Percentiles rank a stretch among this genome's conserved stretches.
Evolutionary conservation across 331 rosid species (phyloP).

Genomic region (Pyrus hybrid): DNA sequence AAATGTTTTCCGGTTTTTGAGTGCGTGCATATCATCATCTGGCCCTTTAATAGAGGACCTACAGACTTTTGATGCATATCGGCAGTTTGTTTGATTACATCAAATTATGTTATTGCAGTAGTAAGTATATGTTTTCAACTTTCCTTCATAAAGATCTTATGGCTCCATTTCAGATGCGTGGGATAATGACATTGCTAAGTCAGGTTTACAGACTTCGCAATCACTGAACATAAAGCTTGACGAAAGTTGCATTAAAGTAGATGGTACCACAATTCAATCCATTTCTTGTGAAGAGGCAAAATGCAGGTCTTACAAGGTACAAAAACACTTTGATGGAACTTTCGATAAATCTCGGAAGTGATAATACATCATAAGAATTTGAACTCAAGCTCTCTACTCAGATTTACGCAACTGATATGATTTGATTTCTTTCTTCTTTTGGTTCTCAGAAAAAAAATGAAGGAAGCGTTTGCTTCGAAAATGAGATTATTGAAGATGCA

Average conservation of each 20-base stretch:
- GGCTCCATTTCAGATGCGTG: neutral
- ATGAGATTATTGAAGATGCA: neutral
- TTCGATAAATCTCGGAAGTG: too few species aligned
- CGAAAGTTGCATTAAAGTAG: slow-evolving; percentile 5
- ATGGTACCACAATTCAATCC: neutral
- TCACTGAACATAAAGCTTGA: slow-evolving; percentile 5
- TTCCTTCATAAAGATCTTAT: neutral
- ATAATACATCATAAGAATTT: neutral
- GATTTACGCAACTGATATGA: neutral
- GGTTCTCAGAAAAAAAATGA: neutral
- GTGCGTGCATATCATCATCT: too few species aligned
- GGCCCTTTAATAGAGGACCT: too few species aligned
- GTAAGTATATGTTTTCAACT: neutral
- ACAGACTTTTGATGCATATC: too few species aligned
- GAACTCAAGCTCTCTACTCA: neutral
- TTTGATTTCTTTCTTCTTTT: neutral
- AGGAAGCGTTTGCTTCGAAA: slow-evolving; percentile 1
- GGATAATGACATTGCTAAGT: neutral
- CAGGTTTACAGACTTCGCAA: neutral
- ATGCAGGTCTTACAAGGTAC: slow-evolving; percentile 6
- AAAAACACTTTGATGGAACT: neutral
- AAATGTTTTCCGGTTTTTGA: too few species aligned
- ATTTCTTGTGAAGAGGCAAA: neutral
- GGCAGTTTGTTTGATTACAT: neutral
- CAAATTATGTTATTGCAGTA: neutral